Evolutionary conservation across 768 basidiomycete genomes (phyloP).

Genomic region (Phylloporus rhodoxanthus): DNA sequence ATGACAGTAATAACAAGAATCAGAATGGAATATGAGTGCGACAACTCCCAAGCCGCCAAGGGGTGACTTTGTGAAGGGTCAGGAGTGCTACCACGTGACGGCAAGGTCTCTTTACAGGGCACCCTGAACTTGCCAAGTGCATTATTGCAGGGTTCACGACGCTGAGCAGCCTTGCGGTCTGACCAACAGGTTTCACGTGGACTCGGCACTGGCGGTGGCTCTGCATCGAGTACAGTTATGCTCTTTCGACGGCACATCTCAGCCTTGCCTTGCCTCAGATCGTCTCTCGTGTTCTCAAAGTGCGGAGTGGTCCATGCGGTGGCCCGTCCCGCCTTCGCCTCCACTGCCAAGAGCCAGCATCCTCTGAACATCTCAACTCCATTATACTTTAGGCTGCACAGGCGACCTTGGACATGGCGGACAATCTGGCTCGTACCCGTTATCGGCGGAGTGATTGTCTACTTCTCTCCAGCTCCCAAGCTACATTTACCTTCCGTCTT

Average conservation of each 20-base stretch:
- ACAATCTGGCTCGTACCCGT: constrained; percentile 52
- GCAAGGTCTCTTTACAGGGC: no score
- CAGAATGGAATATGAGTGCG: no score
- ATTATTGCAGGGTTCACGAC: not conserved
- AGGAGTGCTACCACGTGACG: constrained; percentile 5
- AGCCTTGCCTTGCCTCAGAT: constrained; percentile 23
- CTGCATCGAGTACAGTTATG: constrained; percentile 27
- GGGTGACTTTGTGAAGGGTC: constrained; percentile 4
- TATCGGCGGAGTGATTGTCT: constrained; percentile 49
- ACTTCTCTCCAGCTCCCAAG: constrained; percentile 38
- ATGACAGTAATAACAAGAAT: not conserved
- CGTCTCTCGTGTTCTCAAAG: constrained; percentile 15
- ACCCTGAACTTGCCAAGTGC: not conserved
- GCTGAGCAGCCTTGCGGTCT: constrained; percentile 1
- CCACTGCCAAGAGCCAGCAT: constrained; percentile 2
- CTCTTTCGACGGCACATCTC: constrained; percentile 17
- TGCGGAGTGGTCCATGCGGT: not conserved
- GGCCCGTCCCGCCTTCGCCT: constrained; percentile 24
- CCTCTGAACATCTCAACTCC: constrained; percentile 9
- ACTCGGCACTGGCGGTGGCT: constrained; percentile 34
- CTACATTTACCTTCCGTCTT: constrained; percentile 45
- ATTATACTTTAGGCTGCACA: constrained; percentile 17
- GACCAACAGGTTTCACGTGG: constrained; percentile 24
- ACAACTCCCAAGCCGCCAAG: not conserved
- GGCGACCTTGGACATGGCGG: constrained; percentile 26